These are phyloP conservation scores for Podaxis sp. DNA, from an alignment of 768 basidiomycete genomes.

Conservation along the genomic window DNA sequence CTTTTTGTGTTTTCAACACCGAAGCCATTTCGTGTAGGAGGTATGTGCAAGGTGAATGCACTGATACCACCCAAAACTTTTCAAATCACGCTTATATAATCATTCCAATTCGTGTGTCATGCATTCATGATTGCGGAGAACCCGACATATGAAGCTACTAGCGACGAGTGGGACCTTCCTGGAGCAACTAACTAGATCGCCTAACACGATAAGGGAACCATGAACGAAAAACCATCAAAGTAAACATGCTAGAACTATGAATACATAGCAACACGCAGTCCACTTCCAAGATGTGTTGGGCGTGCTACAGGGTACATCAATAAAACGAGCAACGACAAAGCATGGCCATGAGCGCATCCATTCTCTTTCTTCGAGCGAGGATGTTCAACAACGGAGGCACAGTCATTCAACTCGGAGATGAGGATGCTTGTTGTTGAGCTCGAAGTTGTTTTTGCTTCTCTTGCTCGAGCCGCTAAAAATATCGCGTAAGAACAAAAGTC, in stretches of 20 bases:
- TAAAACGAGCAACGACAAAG: background rate
- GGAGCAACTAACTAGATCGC: background rate
- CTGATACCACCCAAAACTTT: slow-evolving; percentile 15
- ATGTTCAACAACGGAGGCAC: background rate
- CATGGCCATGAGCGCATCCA: background rate
- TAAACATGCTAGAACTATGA: slow-evolving; percentile 8
- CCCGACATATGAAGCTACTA: background rate
- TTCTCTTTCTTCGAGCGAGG: background rate
- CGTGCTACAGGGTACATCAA: background rate
- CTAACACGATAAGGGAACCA: slow-evolving; percentile 2
- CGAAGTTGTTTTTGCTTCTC: slow-evolving; percentile 84
- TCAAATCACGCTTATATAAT: slow-evolving; percentile 9
- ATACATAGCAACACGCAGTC: slow-evolving; percentile 13
- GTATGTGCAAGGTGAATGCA: slow-evolving; percentile 6
- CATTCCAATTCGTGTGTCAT: background rate
- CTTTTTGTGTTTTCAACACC: slow-evolving; percentile 59
- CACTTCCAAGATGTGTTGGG: background rate
- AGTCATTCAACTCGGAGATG: slow-evolving; percentile 2
- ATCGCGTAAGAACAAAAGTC: background rate
- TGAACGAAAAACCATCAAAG: slow-evolving; percentile 5
- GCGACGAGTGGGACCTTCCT: background rate
- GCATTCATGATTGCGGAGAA: background rate
- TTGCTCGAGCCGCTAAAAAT: slow-evolving; percentile 72
- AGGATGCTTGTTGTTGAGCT: slow-evolving; percentile 29
- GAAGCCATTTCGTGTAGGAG: slow-evolving; percentile 51